Evolutionary conservation across 2,329 filamentous ascomycete genomes (phyloP), one percentile per base, ranked within the genome.

Genomic region (Ophiostoma ulmi): DNA sequence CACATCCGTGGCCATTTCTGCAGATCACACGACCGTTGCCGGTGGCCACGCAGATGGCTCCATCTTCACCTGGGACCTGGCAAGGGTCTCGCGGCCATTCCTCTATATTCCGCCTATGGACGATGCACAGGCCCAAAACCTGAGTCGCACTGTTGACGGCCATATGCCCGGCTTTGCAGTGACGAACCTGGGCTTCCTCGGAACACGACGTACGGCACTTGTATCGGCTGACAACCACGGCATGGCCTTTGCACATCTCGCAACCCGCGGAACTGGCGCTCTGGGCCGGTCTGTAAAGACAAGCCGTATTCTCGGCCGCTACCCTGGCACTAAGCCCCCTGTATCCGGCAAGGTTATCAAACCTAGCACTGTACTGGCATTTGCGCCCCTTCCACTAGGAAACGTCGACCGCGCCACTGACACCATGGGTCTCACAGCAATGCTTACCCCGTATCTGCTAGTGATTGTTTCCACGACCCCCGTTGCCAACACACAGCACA

Each of bases 391-490:
- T 44, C 95, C 96, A 0, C 84, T 99, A 0, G 95, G 95, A n/a
- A 99, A 98, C 76, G 88, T 96, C 2, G 94, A 97, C 77, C 90
- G 94, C 74, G 86, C 90, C 6, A 97, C 93, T 2, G 95, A 99
- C 78, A 85, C 86, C 3, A 87, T 99, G 83, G 95, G 95, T 0
- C 81, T 99, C 71, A 97, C 96, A 63, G 96, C 96, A 5, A 93
- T 99, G 85, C 84, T 99, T 71, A 99, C 95, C 0, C 95, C 95
- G 0, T 98, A 99, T 79, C 83, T 99, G 5, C 84, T 99, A 55
- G 95, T 99, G 52, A 94, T 99, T 75, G 95, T 99, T 14, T 99
- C 96, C 0, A 99, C 95, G 0, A 99, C 94, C 0, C 95, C 95
- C 0, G 86, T 98, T 48, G 95, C 96, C 4, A 94, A 97, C 78